Evolutionary conservation across 148 eudicot species (phyloP), one percentile per base, ranked within the genome.

Genomic region (Rhododendron henanense): DNA sequence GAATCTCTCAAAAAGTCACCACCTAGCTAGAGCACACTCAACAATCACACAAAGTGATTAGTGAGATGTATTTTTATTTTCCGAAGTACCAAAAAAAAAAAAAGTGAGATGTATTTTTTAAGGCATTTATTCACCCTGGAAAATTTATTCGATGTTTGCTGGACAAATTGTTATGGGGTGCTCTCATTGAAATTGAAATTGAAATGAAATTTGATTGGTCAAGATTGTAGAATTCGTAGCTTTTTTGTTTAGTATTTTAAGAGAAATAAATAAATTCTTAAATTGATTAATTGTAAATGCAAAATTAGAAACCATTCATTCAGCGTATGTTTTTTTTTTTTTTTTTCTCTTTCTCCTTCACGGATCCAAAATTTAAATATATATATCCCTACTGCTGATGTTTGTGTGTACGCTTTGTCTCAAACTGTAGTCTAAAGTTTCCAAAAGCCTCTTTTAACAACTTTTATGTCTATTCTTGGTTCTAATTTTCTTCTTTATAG

Each of bases 1-100:
- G 67, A 84, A 84, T 84, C 79, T 73, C 33, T 74, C 21, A 51
- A 74, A 74, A 84, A 51, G 28, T 1, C 57, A 79, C 55, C 81
- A 4, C 7, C 33, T 47, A 23, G 73, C 73, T 37, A 35, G 79
- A 37, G 39, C 78, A 33, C 57, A 67, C 16, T 83, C 59, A 67
- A 67, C 39, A 63, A 67, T 67, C 55, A 65, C 44, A 16, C 85
- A 83, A 83, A 65, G 77, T 44, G 53, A 67, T n/a, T 48, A 35
- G 25, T 51, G 81, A 50, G 59, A n/a, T 48, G 33, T 48, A 79
- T 13, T 50, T 50, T 10, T 78, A 25, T 14, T 61, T 21, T 19
- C 44, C 6, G 0, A 39, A 39, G 44, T 39, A 39, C 44, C 0
- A 6, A 39, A 39, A 5, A 39, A 4, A 37, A 4, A 39, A 5